Conservation (phyloP, 352 stramenopile species). For the Albugo candida region DNA sequence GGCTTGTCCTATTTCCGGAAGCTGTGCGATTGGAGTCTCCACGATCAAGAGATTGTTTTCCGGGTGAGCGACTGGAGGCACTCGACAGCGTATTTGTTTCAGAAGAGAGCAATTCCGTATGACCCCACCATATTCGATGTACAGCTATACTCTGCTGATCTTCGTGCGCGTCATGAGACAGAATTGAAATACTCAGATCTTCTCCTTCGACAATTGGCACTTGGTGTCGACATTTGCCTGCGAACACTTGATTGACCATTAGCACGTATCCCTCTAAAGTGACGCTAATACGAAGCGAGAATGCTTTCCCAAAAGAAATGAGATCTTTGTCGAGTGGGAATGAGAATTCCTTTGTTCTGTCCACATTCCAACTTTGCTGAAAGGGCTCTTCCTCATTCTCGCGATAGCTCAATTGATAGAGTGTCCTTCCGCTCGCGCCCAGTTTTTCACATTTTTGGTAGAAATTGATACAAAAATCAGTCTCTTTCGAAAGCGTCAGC, state of each 20-base stretch:
- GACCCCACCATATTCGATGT: constrained; percentile 71
- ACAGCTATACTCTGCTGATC: constrained; percentile 48
- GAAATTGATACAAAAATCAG: constrained; percentile 60
- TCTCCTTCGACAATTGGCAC: constrained; percentile 70
- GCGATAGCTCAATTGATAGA: constrained; percentile 36
- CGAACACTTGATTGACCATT: constrained; percentile 63
- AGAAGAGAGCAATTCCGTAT: constrained; percentile 40
- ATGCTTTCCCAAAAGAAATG: constrained; percentile 50
- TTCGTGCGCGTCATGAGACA: constrained; percentile 53
- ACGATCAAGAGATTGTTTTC: constrained; percentile 10
- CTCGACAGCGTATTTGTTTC: constrained; percentile 14
- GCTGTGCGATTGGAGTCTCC: constrained; percentile 8
- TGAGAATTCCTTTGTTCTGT: constrained; percentile 48
- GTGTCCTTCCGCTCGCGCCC: constrained; percentile 38
- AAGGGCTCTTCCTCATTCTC: constrained; percentile 33
- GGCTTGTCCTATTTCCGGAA: constrained; percentile 3
- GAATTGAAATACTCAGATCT: constrained; percentile 55
- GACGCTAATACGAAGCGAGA: constrained; percentile 55
- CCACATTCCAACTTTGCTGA: constrained; percentile 61
- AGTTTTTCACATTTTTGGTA: constrained; percentile 51
- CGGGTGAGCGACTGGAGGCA: neutral
- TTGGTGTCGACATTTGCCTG: constrained; percentile 68
- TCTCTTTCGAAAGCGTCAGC: constrained; percentile 42
- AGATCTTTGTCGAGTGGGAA: constrained; percentile 43
- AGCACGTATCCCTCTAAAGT: constrained; percentile 51